Conservation (phyloP, 2,329 filamentous ascomycete species). For the Sporothrix protearum region DNA sequence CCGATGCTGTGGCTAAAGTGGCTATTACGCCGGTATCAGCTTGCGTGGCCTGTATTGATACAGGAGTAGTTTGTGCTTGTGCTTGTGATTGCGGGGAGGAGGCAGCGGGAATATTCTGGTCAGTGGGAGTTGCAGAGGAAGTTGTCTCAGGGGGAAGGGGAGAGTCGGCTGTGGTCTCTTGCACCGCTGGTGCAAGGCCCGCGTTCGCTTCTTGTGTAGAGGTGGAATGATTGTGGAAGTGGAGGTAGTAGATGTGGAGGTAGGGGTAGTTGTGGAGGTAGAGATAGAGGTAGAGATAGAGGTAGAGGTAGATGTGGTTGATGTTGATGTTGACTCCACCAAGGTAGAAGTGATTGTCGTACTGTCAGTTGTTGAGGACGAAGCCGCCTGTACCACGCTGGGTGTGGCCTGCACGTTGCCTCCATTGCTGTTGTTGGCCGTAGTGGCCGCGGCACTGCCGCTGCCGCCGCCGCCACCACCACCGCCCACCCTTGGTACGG, state of each 20-base stretch:
- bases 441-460: constrained; percentile 24
- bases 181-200: constrained; percentile 20
- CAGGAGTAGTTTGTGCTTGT: constrained; percentile 24
- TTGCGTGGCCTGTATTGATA: constrained; percentile 35
- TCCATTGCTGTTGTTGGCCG: constrained; percentile 22
- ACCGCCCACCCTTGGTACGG: constrained; percentile 42
- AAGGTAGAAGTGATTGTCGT: constrained; percentile 36
- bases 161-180: constrained; percentile 21
- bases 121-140: neutral
- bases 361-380: constrained; percentile 31
- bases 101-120: neutral
- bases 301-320: constrained; percentile 26
- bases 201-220: constrained; percentile 20
- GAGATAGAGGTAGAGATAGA: constrained; percentile 20
- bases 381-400: constrained; percentile 10
- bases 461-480: constrained; percentile 21
- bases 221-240: neutral
- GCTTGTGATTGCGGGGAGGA: constrained; percentile 18
- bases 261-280: too few species aligned
- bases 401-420: constrained; percentile 19
- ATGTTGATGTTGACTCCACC: constrained; percentile 27
- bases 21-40: constrained; percentile 38
- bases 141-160: neutral
- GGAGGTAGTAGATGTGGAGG: constrained; percentile 22
- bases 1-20: constrained; percentile 28